Evolutionary conservation across 306 rosid species (phyloP).

Genomic region (Cucumis melo): DNA sequence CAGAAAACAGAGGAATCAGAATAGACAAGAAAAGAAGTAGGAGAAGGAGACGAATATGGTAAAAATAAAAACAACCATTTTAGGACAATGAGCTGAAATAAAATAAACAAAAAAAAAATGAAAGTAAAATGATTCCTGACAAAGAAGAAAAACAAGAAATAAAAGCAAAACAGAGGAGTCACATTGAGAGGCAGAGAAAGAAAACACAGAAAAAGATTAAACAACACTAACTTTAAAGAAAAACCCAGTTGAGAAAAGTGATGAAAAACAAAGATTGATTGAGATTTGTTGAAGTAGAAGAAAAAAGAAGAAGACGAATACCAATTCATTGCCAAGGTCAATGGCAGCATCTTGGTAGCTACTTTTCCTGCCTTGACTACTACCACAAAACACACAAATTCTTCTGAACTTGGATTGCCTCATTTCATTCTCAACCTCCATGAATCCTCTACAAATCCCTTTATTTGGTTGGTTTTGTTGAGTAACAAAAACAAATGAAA

Average conservation of each 20-base stretch:
- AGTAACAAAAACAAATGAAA: background rate
- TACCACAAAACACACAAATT: conserved; percentile 96
- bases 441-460: no score
- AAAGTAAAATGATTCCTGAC: background rate
- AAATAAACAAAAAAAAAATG: background rate
- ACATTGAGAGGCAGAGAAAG: background rate
- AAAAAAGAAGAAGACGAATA: conserved; percentile 8
- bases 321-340: conserved; percentile 97
- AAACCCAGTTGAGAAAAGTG: background rate
- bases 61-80: background rate
- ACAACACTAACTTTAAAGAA: background rate
- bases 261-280: background rate
- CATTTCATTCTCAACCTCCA: conserved; percentile 53
- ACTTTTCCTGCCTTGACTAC: conserved; percentile 92
- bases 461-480: background rate
- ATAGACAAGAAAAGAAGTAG: background rate
- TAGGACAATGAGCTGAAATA: background rate
- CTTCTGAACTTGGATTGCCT: conserved; percentile 71
- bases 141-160: background rate
- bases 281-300: background rate
- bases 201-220: background rate
- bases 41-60: background rate
- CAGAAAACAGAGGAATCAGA: background rate
- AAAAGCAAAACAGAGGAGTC: background rate
- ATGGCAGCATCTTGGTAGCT: conserved; percentile 94